Percentiles rank a stretch among this genome's conserved stretches.
These are phyloP conservation scores for Glycine latifolia DNA, from an alignment of 306 rosid genomes.

Conservation along the genomic window DNA sequence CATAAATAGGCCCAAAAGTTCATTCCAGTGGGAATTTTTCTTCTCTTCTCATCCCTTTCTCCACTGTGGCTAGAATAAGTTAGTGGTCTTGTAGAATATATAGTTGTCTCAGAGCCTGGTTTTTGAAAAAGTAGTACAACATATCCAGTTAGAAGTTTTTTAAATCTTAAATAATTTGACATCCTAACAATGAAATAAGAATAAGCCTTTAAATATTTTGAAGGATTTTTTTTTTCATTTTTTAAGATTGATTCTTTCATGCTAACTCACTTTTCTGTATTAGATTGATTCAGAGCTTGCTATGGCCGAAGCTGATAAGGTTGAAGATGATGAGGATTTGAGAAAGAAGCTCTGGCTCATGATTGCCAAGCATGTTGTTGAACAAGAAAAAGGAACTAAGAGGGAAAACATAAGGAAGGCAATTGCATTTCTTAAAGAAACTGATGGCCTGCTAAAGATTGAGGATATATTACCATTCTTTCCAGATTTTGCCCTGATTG, in stretches of 20 bases:
- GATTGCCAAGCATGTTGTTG: slow-evolving; percentile 95
- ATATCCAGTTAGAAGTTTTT: neutral
- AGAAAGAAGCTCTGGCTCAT: slow-evolving; percentile 98
- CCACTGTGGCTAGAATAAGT: slow-evolving; percentile 19
- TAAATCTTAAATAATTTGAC: neutral
- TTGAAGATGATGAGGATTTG: slow-evolving; percentile 95
- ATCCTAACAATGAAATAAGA: neutral
- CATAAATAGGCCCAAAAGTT: slow-evolving; percentile 29
- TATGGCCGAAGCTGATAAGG: slow-evolving; percentile 99
- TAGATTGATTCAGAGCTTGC: slow-evolving; percentile 98
- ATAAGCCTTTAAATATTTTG: neutral
- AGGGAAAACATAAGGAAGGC: slow-evolving; percentile 97
- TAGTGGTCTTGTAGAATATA: slow-evolving; percentile 22
- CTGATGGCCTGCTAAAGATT: slow-evolving; percentile 92
- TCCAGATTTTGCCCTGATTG: slow-evolving; percentile 94
- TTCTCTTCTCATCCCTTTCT: neutral
- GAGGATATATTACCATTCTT: slow-evolving; percentile 95
- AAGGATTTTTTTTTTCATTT: neutral
- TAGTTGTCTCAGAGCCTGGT: neutral
- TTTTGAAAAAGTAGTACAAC: slow-evolving; percentile 45
- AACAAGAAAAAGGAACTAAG: slow-evolving; percentile 93
- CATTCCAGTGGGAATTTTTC: neutral
- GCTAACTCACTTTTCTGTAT: slow-evolving; percentile 42
- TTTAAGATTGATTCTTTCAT: neutral
- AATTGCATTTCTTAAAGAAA: slow-evolving; percentile 98